These are phyloP conservation scores for Colletotrichum lini DNA, from an alignment of 2,329 filamentous ascomycete species.

Conservation along the genomic window DNA sequence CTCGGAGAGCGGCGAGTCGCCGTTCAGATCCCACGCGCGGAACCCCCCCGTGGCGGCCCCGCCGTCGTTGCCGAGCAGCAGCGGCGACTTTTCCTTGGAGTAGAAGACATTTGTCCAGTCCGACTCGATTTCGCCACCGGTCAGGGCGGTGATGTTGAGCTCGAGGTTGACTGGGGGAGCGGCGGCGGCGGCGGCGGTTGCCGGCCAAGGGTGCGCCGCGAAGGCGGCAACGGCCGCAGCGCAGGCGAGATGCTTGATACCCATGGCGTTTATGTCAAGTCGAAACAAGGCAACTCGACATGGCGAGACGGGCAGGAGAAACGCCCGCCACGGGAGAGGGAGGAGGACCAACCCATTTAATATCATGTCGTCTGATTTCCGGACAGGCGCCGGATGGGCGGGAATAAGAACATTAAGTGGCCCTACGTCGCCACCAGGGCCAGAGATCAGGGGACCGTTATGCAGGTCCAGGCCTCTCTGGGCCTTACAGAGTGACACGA, in stretches of 20 bases:
- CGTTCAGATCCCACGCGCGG: slow-evolving; percentile 54
- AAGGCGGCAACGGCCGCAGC: slow-evolving; percentile 29
- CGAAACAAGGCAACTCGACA: slow-evolving; percentile 28
- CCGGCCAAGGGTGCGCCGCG: slow-evolving; percentile 29
- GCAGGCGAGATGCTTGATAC: slow-evolving; percentile 29
- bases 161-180: slow-evolving; percentile 27
- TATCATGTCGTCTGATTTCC: slow-evolving; percentile 30
- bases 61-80: slow-evolving; percentile 63
- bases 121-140: slow-evolving; percentile 54
- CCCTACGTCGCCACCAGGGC: slow-evolving; percentile 3
- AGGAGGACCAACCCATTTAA: slow-evolving; percentile 24
- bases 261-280: slow-evolving; percentile 32
- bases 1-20: slow-evolving; percentile 50
- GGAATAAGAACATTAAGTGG: neutral
- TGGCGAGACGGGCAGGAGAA: slow-evolving; percentile 15
- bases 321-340: neutral
- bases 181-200: slow-evolving; percentile 3
- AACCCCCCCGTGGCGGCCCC: slow-evolving; percentile 60
- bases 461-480: slow-evolving; percentile 18
- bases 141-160: slow-evolving; percentile 52
- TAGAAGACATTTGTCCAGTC: slow-evolving; percentile 60
- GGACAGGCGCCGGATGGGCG: neutral
- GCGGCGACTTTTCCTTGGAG: slow-evolving; percentile 50
- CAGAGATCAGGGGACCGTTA: slow-evolving; percentile 7
- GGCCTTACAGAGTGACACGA: neutral